A percentile compares a stretch with the other conserved stretches of the same genome.
These are phyloP conservation scores for Trifolium pratense DNA, from an alignment of 306 rosid genomes.

Conservation along the genomic window DNA sequence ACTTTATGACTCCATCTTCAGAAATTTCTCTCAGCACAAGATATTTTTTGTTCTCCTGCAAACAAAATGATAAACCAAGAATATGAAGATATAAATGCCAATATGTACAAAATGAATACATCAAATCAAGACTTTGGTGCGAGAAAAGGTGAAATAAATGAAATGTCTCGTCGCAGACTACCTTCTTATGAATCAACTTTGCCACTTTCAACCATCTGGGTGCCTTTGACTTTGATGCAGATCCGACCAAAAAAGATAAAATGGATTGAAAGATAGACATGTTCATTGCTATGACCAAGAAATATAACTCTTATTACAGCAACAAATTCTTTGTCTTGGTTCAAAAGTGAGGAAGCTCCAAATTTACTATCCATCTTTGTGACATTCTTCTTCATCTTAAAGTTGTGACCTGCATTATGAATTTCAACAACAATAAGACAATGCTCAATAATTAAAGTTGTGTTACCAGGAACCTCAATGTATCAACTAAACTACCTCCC, in stretches of 20 bases:
- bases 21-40: constrained; percentile 85
- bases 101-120: constrained; percentile 13
- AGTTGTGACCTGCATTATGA: constrained; percentile 56
- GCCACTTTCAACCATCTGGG: too few relatives aligned
- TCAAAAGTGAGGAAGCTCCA: too few relatives aligned
- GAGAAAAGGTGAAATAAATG: neutral
- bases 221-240: too few relatives aligned
- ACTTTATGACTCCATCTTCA: constrained; percentile 67
- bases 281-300: too few relatives aligned
- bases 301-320: too few relatives aligned
- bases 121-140: neutral
- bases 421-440: constrained; percentile 33
- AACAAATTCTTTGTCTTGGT: too few relatives aligned
- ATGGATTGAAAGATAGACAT: too few relatives aligned
- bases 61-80: constrained; percentile 18
- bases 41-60: constrained; percentile 64
- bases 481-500: constrained; percentile 61
- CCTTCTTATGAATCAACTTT: too few relatives aligned
- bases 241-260: too few relatives aligned
- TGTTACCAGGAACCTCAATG: constrained; percentile 8
- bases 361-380: too few relatives aligned
- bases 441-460: constrained; percentile 12
- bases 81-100: neutral
- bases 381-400: too few relatives aligned
- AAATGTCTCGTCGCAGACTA: too few relatives aligned